Evolutionary conservation across 2,329 filamentous ascomycete genomes (phyloP), one percentile per base, ranked within the genome.

Genomic region (Myriosclerotinia duriaeana): DNA sequence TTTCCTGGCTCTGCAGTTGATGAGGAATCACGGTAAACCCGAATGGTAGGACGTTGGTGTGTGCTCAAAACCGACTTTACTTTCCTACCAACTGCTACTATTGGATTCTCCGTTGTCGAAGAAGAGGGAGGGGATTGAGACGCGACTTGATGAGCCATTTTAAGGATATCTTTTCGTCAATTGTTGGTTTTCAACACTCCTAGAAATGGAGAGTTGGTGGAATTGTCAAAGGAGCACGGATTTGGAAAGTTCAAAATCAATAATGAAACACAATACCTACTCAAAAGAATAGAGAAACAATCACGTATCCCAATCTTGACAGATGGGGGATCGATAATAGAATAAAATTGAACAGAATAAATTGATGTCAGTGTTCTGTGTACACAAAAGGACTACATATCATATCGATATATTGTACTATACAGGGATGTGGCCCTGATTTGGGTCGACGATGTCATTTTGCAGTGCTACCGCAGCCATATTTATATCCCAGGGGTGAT

Each of bases 31-130:
- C 71, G 72, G 44, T 65, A 64, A 20, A 74, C 71, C 68, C 72
- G 69, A 66, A 74, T 60, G 59, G 71, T 74, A 38, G 72, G 70
- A 26, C 65, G 68, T 68, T 74, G 69, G 12, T 66, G 53, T 26
- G 71, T 68, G 22, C 56, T 68, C 17, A 74, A 56, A 14, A 55
- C 68, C 0, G 71, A 69, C 63, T 72, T 74, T n/a, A 74, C 69
- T 30, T 71, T 74, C 12, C 70, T 67, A n/a, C 69, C 72, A 52
- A 71, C 66, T 46, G 70, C 71, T 26, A 67, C 66, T 38, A 74
- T 58, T 38, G 71, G 71, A 56, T 73, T 74, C 8, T 71, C 67
- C 48, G 70, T 72, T 48, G 69, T 66, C 54, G 59, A 50, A 12
- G 68, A 53, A 15, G 66, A 46, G 5, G 58, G 67, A n/a, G 58